Base-by-base conservation (phyloP, 495 filamentous ascomycete genomes). In the Podospora pseudopauciseta region DNA sequence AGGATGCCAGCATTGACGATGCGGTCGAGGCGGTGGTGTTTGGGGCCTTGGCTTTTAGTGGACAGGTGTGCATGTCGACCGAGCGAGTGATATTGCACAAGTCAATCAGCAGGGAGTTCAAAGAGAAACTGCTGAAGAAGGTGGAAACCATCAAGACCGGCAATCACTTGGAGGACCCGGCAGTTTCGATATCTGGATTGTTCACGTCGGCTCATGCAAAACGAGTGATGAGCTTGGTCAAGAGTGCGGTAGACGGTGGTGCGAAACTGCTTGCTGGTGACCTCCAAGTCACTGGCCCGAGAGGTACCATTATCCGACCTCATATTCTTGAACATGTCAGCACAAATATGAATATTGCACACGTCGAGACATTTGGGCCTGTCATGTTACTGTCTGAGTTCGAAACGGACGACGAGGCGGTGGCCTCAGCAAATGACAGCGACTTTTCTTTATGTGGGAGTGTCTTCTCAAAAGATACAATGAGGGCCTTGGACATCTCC, bases 171-270 rank as follows among this genome's bases (percentile, higher is more conserved):
- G 84, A 86, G 67, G 70, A 82, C 2, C 74, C 80, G 5, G 70
- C 82, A 5, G 72, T 78, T 1, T 73, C 82, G 1, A 78, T 80
- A 16, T 86, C 86, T 11, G 80, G 85, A 0, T 80, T 90, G 5
- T 83, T 90, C 27, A 81, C 80, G 19, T 65, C 82, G 0, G 82
- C 83, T 1, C 82, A 81, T 2, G 85, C 87, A 27, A 74, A 81
- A 30, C 89, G 88, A 66, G 86, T 86, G 66, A 79, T 84, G 70
- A 78, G 77, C 15, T 73, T 92, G 1, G 78, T 90, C 26, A 68
- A 79, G 1, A 80, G 85, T 59, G 89, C 89, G 3, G 76, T 88
- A 3, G 75, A 79, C 16, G 66, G 68, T 18, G 77, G 78, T 56
- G 76, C 78, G 7, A 75, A 63, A 32, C 57, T 78, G 26, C 64